phyloP scores from a whole-genome alignment of 352 stramenopile genomes.

The Phytophthora capsici region DNA sequence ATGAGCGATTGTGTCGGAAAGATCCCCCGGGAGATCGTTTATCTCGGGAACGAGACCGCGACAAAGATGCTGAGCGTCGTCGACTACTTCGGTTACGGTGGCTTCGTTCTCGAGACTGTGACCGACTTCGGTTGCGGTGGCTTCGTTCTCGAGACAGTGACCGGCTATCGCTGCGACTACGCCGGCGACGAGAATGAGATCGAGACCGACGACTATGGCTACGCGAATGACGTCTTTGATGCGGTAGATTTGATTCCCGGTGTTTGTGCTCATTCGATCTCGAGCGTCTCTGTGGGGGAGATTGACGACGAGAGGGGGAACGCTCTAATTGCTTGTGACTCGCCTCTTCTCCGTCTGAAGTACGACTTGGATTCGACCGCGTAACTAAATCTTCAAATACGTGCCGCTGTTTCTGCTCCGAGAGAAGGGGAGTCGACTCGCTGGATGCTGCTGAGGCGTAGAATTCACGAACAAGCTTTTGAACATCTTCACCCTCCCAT shows the following conservation, averaged over 20 bases:
- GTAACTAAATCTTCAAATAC: conserved; percentile 35
- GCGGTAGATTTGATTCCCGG: conserved; percentile 13
- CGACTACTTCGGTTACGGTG: conserved; percentile 25
- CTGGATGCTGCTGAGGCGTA: conserved; percentile 29
- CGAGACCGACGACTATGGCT: conserved; percentile 19
- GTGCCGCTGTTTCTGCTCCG: conserved; percentile 29
- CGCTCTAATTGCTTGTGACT: conserved; percentile 11
- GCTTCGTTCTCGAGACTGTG: conserved; percentile 9
- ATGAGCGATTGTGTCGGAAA: conserved; percentile 27
- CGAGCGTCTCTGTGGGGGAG: conserved; percentile 2
- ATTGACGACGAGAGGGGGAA: conserved; percentile 10
- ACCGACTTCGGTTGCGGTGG: conserved; percentile 10
- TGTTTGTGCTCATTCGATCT: conserved; percentile 10
- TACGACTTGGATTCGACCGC: conserved; percentile 1
- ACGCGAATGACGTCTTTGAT: conserved; percentile 21
- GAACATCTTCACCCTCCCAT: conserved; percentile 34
- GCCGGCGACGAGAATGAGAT: conserved; percentile 29
- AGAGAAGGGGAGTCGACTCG: conserved; percentile 23
- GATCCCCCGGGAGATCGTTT: conserved; percentile 18
- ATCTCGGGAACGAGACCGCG: conserved; percentile 38
- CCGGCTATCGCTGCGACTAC: conserved; percentile 30
- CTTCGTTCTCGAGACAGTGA: conserved; percentile 22
- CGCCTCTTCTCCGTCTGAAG: background rate
- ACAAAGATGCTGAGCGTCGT: conserved; percentile 42
- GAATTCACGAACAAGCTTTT: conserved; percentile 36